phyloP scores from a whole-genome alignment of 2,329 filamentous ascomycete species.

The Grosmannia huntii region DNA sequence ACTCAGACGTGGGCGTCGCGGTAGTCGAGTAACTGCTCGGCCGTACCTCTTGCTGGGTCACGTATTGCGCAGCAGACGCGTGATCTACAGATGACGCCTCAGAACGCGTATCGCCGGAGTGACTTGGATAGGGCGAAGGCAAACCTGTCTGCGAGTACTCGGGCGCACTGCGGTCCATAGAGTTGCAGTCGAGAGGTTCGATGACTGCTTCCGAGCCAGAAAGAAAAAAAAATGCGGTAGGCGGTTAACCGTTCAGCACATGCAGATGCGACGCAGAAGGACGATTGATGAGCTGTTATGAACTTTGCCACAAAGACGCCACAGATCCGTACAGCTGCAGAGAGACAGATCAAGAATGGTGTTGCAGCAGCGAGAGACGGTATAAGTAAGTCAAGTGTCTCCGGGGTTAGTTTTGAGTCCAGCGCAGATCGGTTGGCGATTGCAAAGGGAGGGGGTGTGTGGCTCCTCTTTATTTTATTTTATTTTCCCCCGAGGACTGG shows the following conservation, averaged over 20 bases:
- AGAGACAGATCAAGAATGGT: slow-evolving; percentile 4
- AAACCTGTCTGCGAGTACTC: slow-evolving; percentile 85
- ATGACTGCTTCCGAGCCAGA: slow-evolving; percentile 9
- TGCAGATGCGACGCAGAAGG: not conserved
- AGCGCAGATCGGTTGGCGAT: slow-evolving; percentile 10
- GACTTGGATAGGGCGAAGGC: slow-evolving; percentile 57
- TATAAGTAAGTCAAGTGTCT: slow-evolving; percentile 17
- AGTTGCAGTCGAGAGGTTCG: slow-evolving; percentile 14
- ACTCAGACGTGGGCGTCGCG: slow-evolving; percentile 80
- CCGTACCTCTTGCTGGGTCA: slow-evolving; percentile 69
- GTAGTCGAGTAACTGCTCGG: slow-evolving; percentile 54
- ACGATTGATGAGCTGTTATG: not conserved
- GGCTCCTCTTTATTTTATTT: slow-evolving; percentile 1
- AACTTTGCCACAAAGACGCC: slow-evolving; percentile 1
- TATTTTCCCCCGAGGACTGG: not conserved
- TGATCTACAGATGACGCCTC: slow-evolving; percentile 81
- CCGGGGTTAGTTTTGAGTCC: slow-evolving; percentile 17
- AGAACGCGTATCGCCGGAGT: slow-evolving; percentile 61
- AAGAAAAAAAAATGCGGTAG: not conserved
- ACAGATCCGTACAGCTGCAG: not conserved
- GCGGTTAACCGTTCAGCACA: not conserved
- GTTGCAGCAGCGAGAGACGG: slow-evolving; percentile 2
- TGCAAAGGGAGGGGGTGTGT: not conserved
- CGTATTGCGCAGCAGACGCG: slow-evolving; percentile 83
- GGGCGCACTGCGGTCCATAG: slow-evolving; percentile 51